These are phyloP conservation scores for Parasitella parasitica DNA, from an alignment of 371 early-diverging fungal genomes.

Conservation along the genomic window DNA sequence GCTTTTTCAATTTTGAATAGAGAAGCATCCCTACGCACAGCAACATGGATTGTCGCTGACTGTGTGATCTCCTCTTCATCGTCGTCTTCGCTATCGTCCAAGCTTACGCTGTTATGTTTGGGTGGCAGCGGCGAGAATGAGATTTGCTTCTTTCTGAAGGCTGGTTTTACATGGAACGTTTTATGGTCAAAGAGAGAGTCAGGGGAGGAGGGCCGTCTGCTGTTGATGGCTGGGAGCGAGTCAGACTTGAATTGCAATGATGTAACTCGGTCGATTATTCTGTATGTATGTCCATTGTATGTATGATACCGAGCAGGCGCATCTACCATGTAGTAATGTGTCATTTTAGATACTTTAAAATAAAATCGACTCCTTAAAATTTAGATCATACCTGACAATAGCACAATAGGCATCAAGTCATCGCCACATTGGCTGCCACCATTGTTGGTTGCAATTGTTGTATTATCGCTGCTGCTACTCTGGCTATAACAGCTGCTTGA, in stretches of 20 bases:
- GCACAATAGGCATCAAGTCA: background rate
- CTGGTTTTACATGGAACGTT: background rate
- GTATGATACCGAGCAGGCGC: conserved; percentile 7
- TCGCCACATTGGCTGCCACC: background rate
- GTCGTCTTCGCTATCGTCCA: background rate
- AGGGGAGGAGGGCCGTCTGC: conserved; percentile 2
- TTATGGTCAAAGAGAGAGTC: background rate
- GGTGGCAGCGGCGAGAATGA: background rate
- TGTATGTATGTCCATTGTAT: conserved; percentile 8
- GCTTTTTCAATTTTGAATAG: conserved; percentile 17
- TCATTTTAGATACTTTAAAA: background rate
- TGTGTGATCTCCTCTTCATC: conserved; percentile 1
- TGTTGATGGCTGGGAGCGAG: background rate
- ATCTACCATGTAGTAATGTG: background rate
- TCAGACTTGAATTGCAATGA: conserved; percentile 1
- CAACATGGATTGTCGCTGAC: conserved; percentile 13
- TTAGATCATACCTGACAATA: conserved; percentile 1
- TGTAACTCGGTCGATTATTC: conserved; percentile 10
- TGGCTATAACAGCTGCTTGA: background rate
- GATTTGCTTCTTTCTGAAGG: background rate
- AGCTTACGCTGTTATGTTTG: background rate
- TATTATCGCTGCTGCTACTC: background rate
- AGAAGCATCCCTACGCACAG: conserved; percentile 19
- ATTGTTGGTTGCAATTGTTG: background rate
- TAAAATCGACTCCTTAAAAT: background rate